Evolutionary conservation across 768 basidiomycete genomes (phyloP).

Genomic region (Lanmaoa pseudosensibilis): DNA sequence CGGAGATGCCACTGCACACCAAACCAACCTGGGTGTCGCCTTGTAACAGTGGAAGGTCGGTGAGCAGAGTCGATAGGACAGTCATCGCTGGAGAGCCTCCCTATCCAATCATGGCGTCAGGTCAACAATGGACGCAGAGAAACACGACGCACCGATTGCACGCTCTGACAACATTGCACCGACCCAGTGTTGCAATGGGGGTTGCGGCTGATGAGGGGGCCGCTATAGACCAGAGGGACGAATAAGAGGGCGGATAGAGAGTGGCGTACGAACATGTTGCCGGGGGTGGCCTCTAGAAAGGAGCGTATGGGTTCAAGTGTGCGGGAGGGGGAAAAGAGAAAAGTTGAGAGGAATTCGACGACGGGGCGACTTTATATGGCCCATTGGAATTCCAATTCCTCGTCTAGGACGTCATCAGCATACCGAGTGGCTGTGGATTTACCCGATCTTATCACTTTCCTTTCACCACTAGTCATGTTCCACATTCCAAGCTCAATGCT

Average conservation of each 20-base stretch:
- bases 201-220: constrained; percentile 26
- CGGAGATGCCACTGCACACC: constrained; percentile 19
- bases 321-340: constrained; percentile 4
- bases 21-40: constrained; percentile 16
- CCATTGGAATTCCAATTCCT: constrained; percentile 15
- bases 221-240: constrained; percentile 16
- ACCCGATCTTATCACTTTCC: constrained; percentile 1
- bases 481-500: neutral
- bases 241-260: constrained; percentile 19
- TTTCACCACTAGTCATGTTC: neutral
- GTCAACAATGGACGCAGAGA: neutral
- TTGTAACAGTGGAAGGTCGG: neutral
- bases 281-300: constrained; percentile 16
- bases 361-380: constrained; percentile 21
- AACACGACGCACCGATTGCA: constrained; percentile 16
- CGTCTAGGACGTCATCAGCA: no score
- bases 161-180: constrained; percentile 23
- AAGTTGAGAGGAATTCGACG: constrained; percentile 7
- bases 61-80: constrained; percentile 1
- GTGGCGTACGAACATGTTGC: constrained; percentile 16
- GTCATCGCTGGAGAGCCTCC: constrained; percentile 1
- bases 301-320: constrained; percentile 23
- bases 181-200: constrained; percentile 24
- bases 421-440: neutral
- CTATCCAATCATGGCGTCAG: constrained; percentile 15